Base-by-base conservation (phyloP, 805 yeast species). In the Ogataea kodamae region DNA sequence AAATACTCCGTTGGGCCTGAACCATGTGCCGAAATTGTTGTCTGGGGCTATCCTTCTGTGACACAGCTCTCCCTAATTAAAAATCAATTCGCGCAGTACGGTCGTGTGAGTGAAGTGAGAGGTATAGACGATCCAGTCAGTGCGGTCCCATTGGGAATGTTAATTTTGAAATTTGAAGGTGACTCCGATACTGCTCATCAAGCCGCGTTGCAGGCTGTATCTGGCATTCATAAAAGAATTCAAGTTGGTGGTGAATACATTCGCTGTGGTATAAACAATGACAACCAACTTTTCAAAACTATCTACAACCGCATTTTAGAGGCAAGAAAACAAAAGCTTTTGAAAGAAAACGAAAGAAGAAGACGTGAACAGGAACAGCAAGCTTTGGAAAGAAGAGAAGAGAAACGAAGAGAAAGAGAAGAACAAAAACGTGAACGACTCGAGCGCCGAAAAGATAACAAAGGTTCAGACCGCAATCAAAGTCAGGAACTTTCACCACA, bases 141-240 rank as follows among this genome's bases (percentile, higher is more conserved):
- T 26, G 95, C 88, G 3, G 81, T 79, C 12, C 89, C 95, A 0
- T 57, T 88, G 24, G 92, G 95, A 7, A 64, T 87, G 14, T 81
- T 81, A 31, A 61, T 74, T 13, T 64, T 86, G 33, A 65, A 71
- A 39, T 88, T 71, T 57, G 78, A 68, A 38, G 85, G 86, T 3
- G 63, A 76, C 11, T 38, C 57, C n/a, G 71, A 67, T 15, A 46
- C 51, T n/a, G 74, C 81, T 1, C 70, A 68, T 20, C 52, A 51
- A 25, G 47, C 69, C 2, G 84, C 82, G 1, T 40, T 54, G 13
- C 52, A 45, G 23, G 80, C 80, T 0, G 62, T 67, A 1, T 48
- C 57, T 11, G 63, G 59, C 11, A 60, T 68, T 12, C 60, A 68
- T 35, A 54, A 57, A 13, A 59, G 57, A 20, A 59, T 72, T 2